Base-by-base conservation (phyloP, 257 asterid species). In the Solanum ossicruentum region DNA sequence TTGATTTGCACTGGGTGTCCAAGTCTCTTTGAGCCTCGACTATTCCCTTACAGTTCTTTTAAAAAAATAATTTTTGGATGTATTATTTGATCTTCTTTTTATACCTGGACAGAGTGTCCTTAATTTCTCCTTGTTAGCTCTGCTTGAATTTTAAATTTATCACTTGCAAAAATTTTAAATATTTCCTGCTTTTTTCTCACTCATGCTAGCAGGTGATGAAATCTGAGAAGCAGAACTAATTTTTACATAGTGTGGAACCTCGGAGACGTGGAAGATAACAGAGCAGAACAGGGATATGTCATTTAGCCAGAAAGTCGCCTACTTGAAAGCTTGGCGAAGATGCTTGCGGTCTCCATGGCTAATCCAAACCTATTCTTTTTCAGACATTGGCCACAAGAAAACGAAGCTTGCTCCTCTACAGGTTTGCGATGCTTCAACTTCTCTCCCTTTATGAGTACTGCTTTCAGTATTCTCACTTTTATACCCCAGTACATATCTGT, bases 331-430 rank as follows among this genome's bases (percentile, higher is more conserved):
- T 51, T 66, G 28, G 12, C 86, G 84, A 63, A 87, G 85, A 83
- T 77, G 86, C 82, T 88, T 91, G 67, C 86, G 89, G 85, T 87
- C 88, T 17, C 89, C 83, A 84, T 92, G 92, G 92, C 80, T 85
- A 84, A 87, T 84, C 52, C 87, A 85, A 49, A 84, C 89, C 47
- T 82, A 90, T 86, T 92, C 89, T 82, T 91, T 83, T 72, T 93
- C 99, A 79, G 93, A 91, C 87, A 87, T 87, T 69, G 81, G 92
- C 28, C 56, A 39, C 88, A 89, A 81, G 92, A 92, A 87, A 89
- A 49, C 84, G 54, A 93, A 93, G 89, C 61, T 88, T 86, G 97
- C 98, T 63, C 98, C 99, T 12, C 88, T 93, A 12, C 98, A 96
- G 97, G 99, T 93, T 23, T 49, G 85, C 56, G 45, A 49, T 43